Base-by-base conservation (phyloP, 768 basidiomycete genomes). In the Lanmaoa rubissima region DNA sequence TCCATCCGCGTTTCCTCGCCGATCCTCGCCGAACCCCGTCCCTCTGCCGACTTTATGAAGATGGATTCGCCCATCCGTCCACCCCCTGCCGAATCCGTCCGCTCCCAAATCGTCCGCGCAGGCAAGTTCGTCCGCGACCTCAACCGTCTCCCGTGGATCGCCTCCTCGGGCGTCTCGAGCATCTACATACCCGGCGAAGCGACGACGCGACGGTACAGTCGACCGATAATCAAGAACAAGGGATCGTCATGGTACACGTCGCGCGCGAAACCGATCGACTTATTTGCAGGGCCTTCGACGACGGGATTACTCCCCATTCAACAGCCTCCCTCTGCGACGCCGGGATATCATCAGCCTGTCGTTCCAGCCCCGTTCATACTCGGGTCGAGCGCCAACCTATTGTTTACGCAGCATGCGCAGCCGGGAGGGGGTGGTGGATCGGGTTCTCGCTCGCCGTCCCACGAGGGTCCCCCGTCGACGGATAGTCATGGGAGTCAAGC, bases 111-210 rank as follows among this genome's bases (percentile, higher is more conserved):
- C 31, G 63, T 62, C 2, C 75, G 77, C 14, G 44, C 77, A 12
- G 65, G 70, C 12, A 64, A 73, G 36, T 73, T 80, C 51, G 53
- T 78, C 17, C 66, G 66, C 11, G 69, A 72, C n/a, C 51, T 82
- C 32, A 70, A 77, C 32, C 62, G 64, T 6, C 71, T 82, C 17
- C 81, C 81, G 1, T 82, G 81, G 81, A 72, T 81, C 6, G 73
- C 76, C 0, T 69, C 72, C 1, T 76, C 76, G 5, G 76, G 77
- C 19, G 75, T 78, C 39, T 80, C 81, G 13, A 74, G 69, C n/a
- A 78, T 80, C 45, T 80, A 80, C 61, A 66, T 78, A 51, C 79
- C 80, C 1, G 75, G 78, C 1, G 67, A 73, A 31, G 55, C 70
- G 19, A 63, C 65, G 10, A 59, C 57, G 0, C 62, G 72, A 24